Conservation (phyloP, 306 rosid species). For the Vigna mungo region DNA sequence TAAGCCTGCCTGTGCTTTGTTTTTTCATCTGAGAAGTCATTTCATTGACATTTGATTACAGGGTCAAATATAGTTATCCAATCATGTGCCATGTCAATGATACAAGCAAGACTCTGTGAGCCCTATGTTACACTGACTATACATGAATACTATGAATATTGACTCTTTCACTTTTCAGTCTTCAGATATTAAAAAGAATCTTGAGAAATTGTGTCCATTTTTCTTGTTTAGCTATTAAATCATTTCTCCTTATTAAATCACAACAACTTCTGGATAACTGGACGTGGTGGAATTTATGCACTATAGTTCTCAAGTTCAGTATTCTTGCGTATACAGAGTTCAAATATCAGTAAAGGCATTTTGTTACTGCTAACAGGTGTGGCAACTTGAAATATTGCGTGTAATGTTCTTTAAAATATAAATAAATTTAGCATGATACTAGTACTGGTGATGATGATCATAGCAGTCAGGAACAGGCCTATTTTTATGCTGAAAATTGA, state of each 20-base stretch:
- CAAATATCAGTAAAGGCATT: too few relatives aligned
- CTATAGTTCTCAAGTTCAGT: too few relatives aligned
- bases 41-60: constrained; percentile 25
- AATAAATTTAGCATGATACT: too few relatives aligned
- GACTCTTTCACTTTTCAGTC: background rate
- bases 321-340: too few relatives aligned
- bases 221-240: background rate
- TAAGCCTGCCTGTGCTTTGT: constrained; percentile 5
- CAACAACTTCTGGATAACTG: background rate
- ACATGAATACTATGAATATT: constrained; percentile 23
- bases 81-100: constrained; percentile 13
- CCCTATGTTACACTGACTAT: constrained; percentile 19
- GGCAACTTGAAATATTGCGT: too few relatives aligned
- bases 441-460: too few relatives aligned
- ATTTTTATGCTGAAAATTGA: too few relatives aligned
- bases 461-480: too few relatives aligned
- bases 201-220: background rate
- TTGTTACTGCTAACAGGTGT: too few relatives aligned
- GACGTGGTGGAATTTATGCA: too few relatives aligned
- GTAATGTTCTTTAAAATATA: too few relatives aligned
- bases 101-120: constrained; percentile 23
- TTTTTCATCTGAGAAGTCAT: constrained; percentile 14
- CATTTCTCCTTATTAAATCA: background rate
- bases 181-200: background rate
- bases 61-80: constrained; percentile 17